A percentile compares a stretch with the other conserved stretches of the same genome.
These are phyloP conservation scores for Eucommia ulmoides DNA, from an alignment of 257 asterid species.

Conservation along the genomic window DNA sequence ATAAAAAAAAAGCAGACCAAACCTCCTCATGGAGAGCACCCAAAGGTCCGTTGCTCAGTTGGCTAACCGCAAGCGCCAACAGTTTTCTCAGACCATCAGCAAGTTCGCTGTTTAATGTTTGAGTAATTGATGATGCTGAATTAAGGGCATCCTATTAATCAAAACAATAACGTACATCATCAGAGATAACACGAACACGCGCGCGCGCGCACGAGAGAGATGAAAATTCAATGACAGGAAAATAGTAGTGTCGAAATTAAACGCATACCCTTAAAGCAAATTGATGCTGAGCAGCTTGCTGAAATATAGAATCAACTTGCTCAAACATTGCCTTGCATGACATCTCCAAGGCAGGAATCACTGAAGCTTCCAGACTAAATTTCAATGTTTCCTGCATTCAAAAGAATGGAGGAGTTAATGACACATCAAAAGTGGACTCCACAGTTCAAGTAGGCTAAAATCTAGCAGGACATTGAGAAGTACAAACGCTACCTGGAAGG, in stretches of 20 bases:
- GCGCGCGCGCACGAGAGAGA: neutral
- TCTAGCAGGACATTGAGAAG: conserved; percentile 9
- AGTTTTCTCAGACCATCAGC: conserved; percentile 85
- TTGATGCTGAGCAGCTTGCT: conserved; percentile 79
- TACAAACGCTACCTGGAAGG: conserved; percentile 97
- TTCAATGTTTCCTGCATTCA: conserved; percentile 73
- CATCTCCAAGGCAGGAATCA: conserved; percentile 84
- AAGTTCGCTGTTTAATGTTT: conserved; percentile 69
- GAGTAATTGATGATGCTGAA: conserved; percentile 79
- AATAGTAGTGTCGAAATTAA: neutral
- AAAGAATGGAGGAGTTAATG: neutral
- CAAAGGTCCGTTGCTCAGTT: conserved; percentile 83
- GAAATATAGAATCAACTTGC: conserved; percentile 85
- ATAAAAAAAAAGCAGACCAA: conserved; percentile 6
- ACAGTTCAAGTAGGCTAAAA: neutral
- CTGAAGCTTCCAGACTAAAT: conserved; percentile 69
- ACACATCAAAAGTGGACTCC: neutral
- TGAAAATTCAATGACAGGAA: neutral
- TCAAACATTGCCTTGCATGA: conserved; percentile 92
- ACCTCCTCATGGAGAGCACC: conserved; percentile 79
- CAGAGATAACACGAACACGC: neutral
- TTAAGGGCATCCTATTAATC: conserved; percentile 62
- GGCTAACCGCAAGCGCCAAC: conserved; percentile 63
- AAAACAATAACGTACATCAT: neutral
- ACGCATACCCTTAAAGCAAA: conserved; percentile 60